Conservation (phyloP, 768 basidiomycete species). For the Favolaschia claudopus region DNA sequence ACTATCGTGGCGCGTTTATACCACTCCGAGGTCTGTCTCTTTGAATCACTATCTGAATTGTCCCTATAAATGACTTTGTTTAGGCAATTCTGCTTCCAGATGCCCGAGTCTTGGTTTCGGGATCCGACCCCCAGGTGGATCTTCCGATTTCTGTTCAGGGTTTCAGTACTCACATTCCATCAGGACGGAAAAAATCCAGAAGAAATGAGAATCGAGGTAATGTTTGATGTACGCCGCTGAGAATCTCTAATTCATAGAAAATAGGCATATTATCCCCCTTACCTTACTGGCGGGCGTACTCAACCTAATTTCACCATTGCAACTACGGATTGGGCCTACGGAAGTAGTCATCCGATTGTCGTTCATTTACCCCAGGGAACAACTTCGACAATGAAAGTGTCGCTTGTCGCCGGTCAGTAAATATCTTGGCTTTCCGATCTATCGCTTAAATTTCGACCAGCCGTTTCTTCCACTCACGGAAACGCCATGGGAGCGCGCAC, state of each 20-base stretch:
- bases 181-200: too few species aligned
- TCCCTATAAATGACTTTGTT: constrained; percentile 36
- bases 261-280: constrained; percentile 85
- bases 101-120: constrained; percentile 77
- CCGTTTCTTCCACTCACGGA: constrained; percentile 79
- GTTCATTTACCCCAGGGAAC: constrained; percentile 53
- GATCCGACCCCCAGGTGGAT: constrained; percentile 77
- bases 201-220: constrained; percentile 73
- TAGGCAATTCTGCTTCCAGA: constrained; percentile 76
- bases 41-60: not conserved
- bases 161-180: too few species aligned
- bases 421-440: not conserved
- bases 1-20: constrained; percentile 81
- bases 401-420: constrained; percentile 67
- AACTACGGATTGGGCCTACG: constrained; percentile 69
- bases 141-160: too few species aligned
- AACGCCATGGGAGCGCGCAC: constrained; percentile 78
- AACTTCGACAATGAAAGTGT: constrained; percentile 58
- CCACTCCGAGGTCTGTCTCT: constrained; percentile 59
- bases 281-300: constrained; percentile 66
- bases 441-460: constrained; percentile 40
- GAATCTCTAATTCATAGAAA: not conserved
- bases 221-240: not conserved
- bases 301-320: constrained; percentile 71
- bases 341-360: constrained; percentile 59